Evolutionary conservation across 768 basidiomycete species (phyloP), one percentile per base, ranked within the genome.

Genomic region (Candolleomyces aberdarensis): DNA sequence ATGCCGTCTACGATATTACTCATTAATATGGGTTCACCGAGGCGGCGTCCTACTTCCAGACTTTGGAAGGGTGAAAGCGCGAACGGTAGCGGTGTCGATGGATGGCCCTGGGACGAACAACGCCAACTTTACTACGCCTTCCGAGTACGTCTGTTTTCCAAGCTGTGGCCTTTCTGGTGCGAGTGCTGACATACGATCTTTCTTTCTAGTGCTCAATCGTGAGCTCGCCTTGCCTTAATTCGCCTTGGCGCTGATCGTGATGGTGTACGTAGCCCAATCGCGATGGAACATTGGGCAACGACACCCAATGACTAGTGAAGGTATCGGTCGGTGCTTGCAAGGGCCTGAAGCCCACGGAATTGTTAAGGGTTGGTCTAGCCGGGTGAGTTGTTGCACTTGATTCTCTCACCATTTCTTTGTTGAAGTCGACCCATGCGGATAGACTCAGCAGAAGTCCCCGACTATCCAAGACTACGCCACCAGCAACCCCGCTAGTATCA

Each of bases 341-440:
- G 83, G 79, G 43, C 77, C 78, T 44, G 86, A 88, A 67, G 78
- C 86, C 7, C 85, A 84, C 43, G 86, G 86, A 32, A 81, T 88
- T 81, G 86, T 85, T 52, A 86, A 88, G 71, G 86, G 65, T 22
- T 60, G 62, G 58, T 59, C 62, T 7, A 58, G 54, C 58, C 22
- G 36, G 53, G 47, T 60, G 9, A 32, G 58, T 22, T 13, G 7
- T 7, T 2, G 1, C 19, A 26, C 26, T 26, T 26, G 10, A 10
- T 11, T n/a, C 15, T 9, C 47, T 47, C 19, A n/a, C 11, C 51
- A 20, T 17, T 5, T 8, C 15, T 14, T 14, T 13, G 15, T 31
- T 32, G 32, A 20, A 1, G 9, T 15, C 9, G 2, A 19, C 26
- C 47, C 29, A 49, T 14, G 10, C 20, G 78, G 77, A 29, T 80